Conservation (phyloP, 2,329 filamentous ascomycete genomes). For the Ascochyta lentis region DNA sequence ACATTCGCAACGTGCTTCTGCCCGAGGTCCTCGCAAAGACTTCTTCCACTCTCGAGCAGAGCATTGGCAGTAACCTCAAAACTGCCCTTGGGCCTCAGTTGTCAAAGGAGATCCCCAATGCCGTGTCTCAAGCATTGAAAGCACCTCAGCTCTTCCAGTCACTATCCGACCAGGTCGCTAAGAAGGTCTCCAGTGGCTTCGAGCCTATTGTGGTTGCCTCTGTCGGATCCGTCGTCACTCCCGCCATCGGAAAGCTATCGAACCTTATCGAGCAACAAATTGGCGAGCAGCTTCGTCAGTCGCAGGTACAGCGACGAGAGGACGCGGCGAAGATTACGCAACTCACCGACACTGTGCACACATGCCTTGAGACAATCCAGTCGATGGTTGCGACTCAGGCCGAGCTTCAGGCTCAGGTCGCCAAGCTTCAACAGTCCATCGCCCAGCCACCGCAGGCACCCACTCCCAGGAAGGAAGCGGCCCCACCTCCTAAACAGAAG, state of each 20-base stretch:
- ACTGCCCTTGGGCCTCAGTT: slow-evolving; percentile 70
- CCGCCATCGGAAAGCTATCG: slow-evolving; percentile 71
- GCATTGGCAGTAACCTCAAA: slow-evolving; percentile 72
- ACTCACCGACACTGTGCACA: slow-evolving; percentile 70
- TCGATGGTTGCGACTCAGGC: slow-evolving; percentile 73
- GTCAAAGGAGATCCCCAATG: slow-evolving; percentile 75
- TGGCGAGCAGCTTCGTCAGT: slow-evolving; percentile 58
- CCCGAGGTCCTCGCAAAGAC: slow-evolving; percentile 75
- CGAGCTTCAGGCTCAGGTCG: slow-evolving; percentile 67
- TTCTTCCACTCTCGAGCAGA: slow-evolving; percentile 71
- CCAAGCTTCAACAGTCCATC: slow-evolving; percentile 52
- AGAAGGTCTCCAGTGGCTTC: slow-evolving; percentile 70
- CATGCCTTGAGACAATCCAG: slow-evolving; percentile 72
- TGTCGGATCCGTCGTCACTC: slow-evolving; percentile 60
- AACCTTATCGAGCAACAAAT: slow-evolving; percentile 71
- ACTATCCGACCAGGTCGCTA: slow-evolving; percentile 74
- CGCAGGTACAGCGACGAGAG: slow-evolving; percentile 59
- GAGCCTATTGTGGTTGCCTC: slow-evolving; percentile 71
- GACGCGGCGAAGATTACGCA: slow-evolving; percentile 74
- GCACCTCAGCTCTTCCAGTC: slow-evolving; percentile 75
- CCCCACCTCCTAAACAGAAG: slow-evolving; percentile 53
- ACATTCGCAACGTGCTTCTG: slow-evolving; percentile 77
- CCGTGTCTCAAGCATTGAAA: slow-evolving; percentile 72
- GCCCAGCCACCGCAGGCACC: slow-evolving; percentile 38
- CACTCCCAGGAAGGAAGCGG: slow-evolving; percentile 34